phyloP scores from a whole-genome alignment of 1,284 basidiomycete species.

The Tetrapyrgos nigripes region DNA sequence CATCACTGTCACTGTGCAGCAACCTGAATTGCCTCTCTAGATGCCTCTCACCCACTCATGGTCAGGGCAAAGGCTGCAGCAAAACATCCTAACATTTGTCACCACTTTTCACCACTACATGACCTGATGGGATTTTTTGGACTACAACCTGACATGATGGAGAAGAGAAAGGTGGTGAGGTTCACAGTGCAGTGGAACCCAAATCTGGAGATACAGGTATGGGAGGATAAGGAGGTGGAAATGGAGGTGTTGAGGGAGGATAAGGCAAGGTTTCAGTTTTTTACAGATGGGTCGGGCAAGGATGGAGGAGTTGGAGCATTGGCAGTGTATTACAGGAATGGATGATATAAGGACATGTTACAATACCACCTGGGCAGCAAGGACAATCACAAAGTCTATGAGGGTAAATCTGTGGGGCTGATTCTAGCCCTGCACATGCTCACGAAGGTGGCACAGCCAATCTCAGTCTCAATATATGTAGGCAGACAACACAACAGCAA shows the following conservation, averaged over 20 bases:
- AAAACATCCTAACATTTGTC: too few species aligned
- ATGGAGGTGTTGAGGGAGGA: too few species aligned
- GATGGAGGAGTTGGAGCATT: constrained; percentile 29
- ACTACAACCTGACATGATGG: not conserved
- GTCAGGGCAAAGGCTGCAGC: too few species aligned
- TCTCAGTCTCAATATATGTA: too few species aligned
- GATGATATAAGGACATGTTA: constrained; percentile 5
- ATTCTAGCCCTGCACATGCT: constrained; percentile 23
- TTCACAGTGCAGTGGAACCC: not conserved
- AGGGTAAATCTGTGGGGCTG: constrained; percentile 35
- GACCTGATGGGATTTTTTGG: not conserved
- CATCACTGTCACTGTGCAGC: not conserved
- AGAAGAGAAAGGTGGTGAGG: not conserved
- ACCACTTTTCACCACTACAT: constrained; percentile 1
- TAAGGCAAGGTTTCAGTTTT: too few species aligned
- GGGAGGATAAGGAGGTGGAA: too few species aligned
- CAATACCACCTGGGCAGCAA: constrained; percentile 27
- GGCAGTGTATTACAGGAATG: constrained; percentile 19
- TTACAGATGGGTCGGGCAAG: constrained; percentile 25
- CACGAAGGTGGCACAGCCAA: not conserved
- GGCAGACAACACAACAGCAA: too few species aligned
- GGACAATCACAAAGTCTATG: constrained; percentile 35
- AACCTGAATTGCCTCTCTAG: not conserved
- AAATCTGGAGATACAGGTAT: constrained; percentile 13
- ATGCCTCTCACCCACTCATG: not conserved